Evolutionary conservation across 2,329 filamentous ascomycete species (phyloP).

Genomic region (Emmonsia crescens): DNA sequence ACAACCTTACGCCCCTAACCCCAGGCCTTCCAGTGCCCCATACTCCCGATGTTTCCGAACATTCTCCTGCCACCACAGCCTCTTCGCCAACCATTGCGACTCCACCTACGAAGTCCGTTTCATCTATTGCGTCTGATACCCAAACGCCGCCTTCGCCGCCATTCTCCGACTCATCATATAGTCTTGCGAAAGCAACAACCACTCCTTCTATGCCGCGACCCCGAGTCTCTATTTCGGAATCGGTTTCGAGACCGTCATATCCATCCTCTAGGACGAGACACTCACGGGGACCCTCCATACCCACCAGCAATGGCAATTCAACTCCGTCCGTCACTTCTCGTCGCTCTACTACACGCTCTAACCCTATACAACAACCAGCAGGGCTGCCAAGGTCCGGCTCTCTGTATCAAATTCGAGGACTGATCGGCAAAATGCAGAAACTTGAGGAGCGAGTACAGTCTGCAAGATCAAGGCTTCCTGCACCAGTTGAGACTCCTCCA

Average conservation of each 20-base stretch:
- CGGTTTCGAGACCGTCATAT: constrained; percentile 43
- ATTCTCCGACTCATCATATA: constrained; percentile 71
- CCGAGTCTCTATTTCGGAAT: constrained; percentile 37
- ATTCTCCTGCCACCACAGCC: constrained; percentile 70
- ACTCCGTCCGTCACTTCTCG: constrained; percentile 36
- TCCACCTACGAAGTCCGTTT: constrained; percentile 62
- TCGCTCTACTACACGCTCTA: constrained; percentile 22
- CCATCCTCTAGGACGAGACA: constrained; percentile 36
- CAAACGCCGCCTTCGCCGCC: constrained; percentile 87
- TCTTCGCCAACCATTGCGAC: constrained; percentile 87
- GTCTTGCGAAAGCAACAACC: constrained; percentile 45
- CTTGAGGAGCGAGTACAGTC: constrained; percentile 89
- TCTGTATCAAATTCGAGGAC: constrained; percentile 79
- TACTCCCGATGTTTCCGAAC: constrained; percentile 48
- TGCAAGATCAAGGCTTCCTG: constrained; percentile 81
- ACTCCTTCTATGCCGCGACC: constrained; percentile 38
- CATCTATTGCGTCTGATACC: constrained; percentile 51
- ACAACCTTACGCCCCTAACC: constrained; percentile 41
- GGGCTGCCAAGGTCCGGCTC: constrained; percentile 44
- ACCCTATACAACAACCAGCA: constrained; percentile 14
- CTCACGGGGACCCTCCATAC: constrained; percentile 49
- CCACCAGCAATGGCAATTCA: constrained; percentile 35
- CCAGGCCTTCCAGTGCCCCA: constrained; percentile 43
- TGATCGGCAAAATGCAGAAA: constrained; percentile 95
- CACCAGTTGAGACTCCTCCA: constrained; percentile 66